phyloP scores from a whole-genome alignment of 768 basidiomycete genomes.

The Suillus brevipes region DNA sequence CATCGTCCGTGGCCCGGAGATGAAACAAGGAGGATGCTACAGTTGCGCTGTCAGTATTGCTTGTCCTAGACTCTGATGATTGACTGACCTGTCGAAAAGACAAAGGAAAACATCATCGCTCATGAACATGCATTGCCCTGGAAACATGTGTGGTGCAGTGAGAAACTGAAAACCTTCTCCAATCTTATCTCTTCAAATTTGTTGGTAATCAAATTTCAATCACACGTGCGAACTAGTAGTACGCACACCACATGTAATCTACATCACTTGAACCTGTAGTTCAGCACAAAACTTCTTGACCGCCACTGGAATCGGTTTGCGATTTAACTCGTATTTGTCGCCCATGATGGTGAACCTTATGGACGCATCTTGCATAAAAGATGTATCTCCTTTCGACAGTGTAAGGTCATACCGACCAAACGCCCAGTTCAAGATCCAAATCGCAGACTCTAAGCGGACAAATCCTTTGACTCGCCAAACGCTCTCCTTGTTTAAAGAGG shows the following conservation, averaged over 20 bases:
- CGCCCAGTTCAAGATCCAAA: slow-evolving; percentile 86
- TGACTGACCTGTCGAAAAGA: slow-evolving; percentile 30
- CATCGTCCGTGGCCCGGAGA: slow-evolving; percentile 56
- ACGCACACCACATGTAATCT: slow-evolving; percentile 9
- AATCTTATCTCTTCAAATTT: slow-evolving; percentile 17
- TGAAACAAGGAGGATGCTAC: slow-evolving; percentile 64
- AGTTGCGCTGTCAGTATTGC: not conserved
- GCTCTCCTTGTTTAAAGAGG: slow-evolving; percentile 58
- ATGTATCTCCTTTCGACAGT: slow-evolving; percentile 29
- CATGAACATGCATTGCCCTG: slow-evolving; percentile 2
- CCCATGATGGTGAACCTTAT: slow-evolving; percentile 89
- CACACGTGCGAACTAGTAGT: no score
- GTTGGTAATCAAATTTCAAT: slow-evolving; percentile 7
- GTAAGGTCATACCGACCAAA: slow-evolving; percentile 83
- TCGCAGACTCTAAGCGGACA: slow-evolving; percentile 47
- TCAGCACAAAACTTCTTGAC: slow-evolving; percentile 53
- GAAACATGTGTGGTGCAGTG: slow-evolving; percentile 11
- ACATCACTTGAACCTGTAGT: slow-evolving; percentile 40
- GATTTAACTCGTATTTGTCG: slow-evolving; percentile 74
- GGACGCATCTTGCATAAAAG: slow-evolving; percentile 32
- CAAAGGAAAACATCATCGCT: slow-evolving; percentile 33
- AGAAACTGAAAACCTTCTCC: slow-evolving; percentile 15
- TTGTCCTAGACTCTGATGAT: not conserved
- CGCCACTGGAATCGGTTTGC: slow-evolving; percentile 29
- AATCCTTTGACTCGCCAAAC: slow-evolving; percentile 90